Evolutionary conservation across 2,329 filamentous ascomycete genomes (phyloP), one percentile per base, ranked within the genome.

Genomic region (Colletotrichum agaves): DNA sequence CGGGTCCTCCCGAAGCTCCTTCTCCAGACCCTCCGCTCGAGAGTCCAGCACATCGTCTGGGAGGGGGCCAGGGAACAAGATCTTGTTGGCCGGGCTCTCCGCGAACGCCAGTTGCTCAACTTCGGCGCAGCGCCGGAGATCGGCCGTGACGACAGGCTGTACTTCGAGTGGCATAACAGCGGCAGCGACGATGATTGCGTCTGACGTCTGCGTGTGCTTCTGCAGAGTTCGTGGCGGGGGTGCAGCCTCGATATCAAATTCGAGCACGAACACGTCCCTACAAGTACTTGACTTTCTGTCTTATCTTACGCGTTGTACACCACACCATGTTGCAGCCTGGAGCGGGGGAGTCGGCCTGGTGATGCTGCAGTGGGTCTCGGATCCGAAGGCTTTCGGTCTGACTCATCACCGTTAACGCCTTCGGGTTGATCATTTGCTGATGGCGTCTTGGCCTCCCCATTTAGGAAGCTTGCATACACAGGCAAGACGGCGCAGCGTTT

Each of bases 21-120:
- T 72, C 11, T 61, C 56, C 31, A 78, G 27, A 23, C 71, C 70
- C 4, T 49, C 69, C 3, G 69, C 73, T 35, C 75, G 73, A n/a
- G 55, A 21, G 17, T 70, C 72, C n/a, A 70, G 46, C 5, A 64
- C 69, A 13, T 72, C 61, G 11, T 72, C 69, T 37, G 76, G 73
- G 53, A 76, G 72, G 39, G 75, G 75, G 1, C 76, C 76, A 15
- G 76, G 76, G 63, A 78, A 77, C 27, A 71, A 46, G 41, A 70
- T 19, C n/a, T 46, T 31, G 13, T 61, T 61, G 19, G 57, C 35
- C 19, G 46, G 63, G 52, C 55, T 64, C 37, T 52, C 49, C 17
- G 41, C 44, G 27, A 69, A 69, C 2, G 66, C 66, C 23, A 49
- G 19, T 6, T 57, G 43, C 56, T 69, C 66, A 27, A 69, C 57